Evolutionary conservation across 2,329 filamentous ascomycete genomes (phyloP).

Genomic region (Aspergillus ochraceoroseus): DNA sequence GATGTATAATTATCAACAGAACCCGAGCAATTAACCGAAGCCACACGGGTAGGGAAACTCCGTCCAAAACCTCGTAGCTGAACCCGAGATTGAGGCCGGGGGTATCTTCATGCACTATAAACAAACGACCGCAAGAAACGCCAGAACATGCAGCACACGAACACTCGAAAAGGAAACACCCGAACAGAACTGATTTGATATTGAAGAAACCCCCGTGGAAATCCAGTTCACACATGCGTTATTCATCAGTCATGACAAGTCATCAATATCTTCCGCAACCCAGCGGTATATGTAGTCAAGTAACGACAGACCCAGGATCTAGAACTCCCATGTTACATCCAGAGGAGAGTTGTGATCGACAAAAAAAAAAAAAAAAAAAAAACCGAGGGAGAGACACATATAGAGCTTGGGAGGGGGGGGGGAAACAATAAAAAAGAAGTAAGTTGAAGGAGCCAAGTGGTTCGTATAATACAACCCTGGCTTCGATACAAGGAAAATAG

Average conservation of each 20-base stretch:
- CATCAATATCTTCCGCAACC: slow-evolving; percentile 27
- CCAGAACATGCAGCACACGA: slow-evolving; percentile 29
- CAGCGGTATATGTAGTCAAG: slow-evolving; percentile 17
- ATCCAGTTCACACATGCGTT: slow-evolving; percentile 31
- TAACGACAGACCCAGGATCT: slow-evolving; percentile 18
- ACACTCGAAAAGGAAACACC: slow-evolving; percentile 16
- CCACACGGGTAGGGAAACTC: slow-evolving; percentile 24
- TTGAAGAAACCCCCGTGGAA: slow-evolving; percentile 20
- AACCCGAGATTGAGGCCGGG: slow-evolving; percentile 27
- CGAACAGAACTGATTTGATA: slow-evolving; percentile 17
- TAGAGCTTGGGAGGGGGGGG: slow-evolving; percentile 8
- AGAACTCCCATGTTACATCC: slow-evolving; percentile 18
- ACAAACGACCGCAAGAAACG: slow-evolving; percentile 28
- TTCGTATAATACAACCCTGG: slow-evolving; percentile 18
- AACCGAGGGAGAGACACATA: too few species aligned
- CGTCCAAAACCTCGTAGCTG: slow-evolving; percentile 23
- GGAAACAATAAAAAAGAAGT: slow-evolving; percentile 9
- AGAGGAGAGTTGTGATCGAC: slow-evolving; percentile 13
- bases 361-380: slow-evolving; percentile 10
- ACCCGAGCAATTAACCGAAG: slow-evolving; percentile 19
- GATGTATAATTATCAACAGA: slow-evolving; percentile 16
- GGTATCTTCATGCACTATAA: slow-evolving; percentile 37
- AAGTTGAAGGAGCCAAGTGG: slow-evolving; percentile 14
- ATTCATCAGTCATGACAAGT: slow-evolving; percentile 38
- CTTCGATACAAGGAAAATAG: slow-evolving; percentile 13